These are phyloP conservation scores for Lipomyces chichibuensis DNA, from an alignment of 805 yeast genomes.

Conservation along the genomic window DNA sequence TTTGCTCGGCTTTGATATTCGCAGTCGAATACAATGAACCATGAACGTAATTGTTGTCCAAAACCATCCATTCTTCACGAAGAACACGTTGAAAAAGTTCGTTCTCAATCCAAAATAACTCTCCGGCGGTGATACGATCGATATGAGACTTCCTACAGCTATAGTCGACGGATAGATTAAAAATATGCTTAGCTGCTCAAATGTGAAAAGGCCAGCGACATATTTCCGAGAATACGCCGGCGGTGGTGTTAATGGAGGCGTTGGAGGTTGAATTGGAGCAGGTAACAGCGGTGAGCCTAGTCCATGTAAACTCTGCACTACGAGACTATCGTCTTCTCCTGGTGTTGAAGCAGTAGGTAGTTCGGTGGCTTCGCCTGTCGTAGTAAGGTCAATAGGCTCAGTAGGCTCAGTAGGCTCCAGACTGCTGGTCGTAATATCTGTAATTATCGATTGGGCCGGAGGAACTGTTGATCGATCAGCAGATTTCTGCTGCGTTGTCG, in stretches of 20 bases:
- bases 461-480: neutral
- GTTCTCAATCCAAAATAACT: slow-evolving; percentile 53
- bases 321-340: neutral
- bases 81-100: slow-evolving; percentile 68
- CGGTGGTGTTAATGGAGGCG: slow-evolving; percentile 20
- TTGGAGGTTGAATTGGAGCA: neutral
- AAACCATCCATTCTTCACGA: slow-evolving; percentile 90
- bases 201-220: slow-evolving; percentile 18
- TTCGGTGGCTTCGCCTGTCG: neutral
- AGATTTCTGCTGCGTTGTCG: neutral
- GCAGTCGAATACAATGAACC: slow-evolving; percentile 22
- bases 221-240: slow-evolving; percentile 12
- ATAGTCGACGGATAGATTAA: slow-evolving; percentile 38
- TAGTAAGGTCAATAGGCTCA: too few relatives aligned
- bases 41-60: slow-evolving; percentile 68
- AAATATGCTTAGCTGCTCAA: slow-evolving; percentile 31
- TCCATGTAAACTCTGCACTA: neutral
- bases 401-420: neutral
- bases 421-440: neutral
- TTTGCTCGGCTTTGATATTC: slow-evolving; percentile 15
- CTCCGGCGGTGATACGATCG: slow-evolving; percentile 29
- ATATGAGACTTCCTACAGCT: slow-evolving; percentile 39
- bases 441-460: neutral
- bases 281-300: neutral
- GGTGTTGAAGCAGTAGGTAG: neutral